Evolutionary conservation across 139 green algal genomes (phyloP).

Genomic region (Zygnema circumcarinatum): DNA sequence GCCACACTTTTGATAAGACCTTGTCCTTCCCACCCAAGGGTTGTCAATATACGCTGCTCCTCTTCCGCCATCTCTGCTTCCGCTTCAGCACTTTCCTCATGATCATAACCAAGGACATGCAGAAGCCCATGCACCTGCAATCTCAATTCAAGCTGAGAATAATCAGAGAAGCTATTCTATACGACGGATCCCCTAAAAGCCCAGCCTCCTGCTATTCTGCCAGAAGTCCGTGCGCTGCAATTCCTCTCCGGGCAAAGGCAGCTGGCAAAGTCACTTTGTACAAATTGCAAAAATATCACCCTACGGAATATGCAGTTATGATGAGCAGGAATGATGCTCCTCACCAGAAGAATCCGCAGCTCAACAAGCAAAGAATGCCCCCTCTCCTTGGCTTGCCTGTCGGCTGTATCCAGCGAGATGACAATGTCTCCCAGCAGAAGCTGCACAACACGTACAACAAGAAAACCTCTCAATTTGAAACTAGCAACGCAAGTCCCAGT

Average conservation of each 20-base stretch:
- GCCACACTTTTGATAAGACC: constrained; percentile 16
- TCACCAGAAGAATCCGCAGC: constrained; percentile 85
- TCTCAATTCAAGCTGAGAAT: not conserved
- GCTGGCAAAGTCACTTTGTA: too few relatives aligned
- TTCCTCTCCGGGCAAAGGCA: too few relatives aligned
- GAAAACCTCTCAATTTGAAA: not conserved
- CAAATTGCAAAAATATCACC: too few relatives aligned
- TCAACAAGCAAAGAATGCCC: constrained; percentile 64
- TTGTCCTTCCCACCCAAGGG: constrained; percentile 38
- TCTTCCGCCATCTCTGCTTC: constrained; percentile 51
- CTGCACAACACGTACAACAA: constrained; percentile 35
- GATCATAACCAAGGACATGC: constrained; percentile 90
- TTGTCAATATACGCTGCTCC: constrained; percentile 46
- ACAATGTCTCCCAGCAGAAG: constrained; percentile 88
- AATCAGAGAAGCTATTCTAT: too few relatives aligned
- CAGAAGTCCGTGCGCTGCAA: too few relatives aligned
- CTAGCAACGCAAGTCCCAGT: not conserved
- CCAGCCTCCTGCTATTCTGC: too few relatives aligned
- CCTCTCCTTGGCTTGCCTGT: constrained; percentile 82
- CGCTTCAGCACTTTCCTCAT: constrained; percentile 71
- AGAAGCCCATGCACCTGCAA: constrained; percentile 81
- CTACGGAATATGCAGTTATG: too few relatives aligned
- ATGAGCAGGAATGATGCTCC: too few relatives aligned
- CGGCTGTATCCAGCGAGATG: constrained; percentile 91
- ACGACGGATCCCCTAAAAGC: too few relatives aligned